A percentile compares a stretch with the other conserved stretches of the same genome.
Evolutionary conservation across 768 basidiomycete genomes (phyloP).

Genomic region (Leccinum longicurvipes): DNA sequence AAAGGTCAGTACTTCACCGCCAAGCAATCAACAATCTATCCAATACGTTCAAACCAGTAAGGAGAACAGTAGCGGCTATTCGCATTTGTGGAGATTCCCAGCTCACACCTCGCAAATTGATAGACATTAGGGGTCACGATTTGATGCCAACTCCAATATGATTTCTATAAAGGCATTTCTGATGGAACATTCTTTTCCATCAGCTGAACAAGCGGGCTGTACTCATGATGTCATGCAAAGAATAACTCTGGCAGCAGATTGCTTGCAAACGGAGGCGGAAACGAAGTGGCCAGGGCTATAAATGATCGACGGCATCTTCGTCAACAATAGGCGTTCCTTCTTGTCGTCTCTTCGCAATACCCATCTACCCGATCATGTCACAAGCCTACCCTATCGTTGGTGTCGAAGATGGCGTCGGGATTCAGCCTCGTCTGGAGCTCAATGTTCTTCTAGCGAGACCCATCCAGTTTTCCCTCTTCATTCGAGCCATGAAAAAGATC

Average conservation of each 20-base stretch:
- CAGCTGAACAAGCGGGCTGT: background rate
- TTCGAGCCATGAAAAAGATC: conserved; percentile 11
- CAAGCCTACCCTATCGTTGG: conserved; percentile 11
- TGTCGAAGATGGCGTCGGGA: background rate
- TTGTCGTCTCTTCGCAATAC: background rate
- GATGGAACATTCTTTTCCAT: background rate
- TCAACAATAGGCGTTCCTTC: background rate
- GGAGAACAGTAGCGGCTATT: too few relatives aligned
- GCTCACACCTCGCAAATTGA: background rate
- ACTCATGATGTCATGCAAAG: background rate
- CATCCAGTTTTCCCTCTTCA: conserved; percentile 19
- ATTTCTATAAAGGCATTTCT: background rate
- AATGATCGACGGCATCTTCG: background rate
- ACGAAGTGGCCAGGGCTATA: background rate
- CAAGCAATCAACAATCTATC: too few relatives aligned
- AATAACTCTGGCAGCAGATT: background rate
- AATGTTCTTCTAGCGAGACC: conserved; percentile 10
- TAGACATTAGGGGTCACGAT: background rate
- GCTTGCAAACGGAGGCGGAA: background rate
- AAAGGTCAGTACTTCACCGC: too few relatives aligned
- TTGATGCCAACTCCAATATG: background rate
- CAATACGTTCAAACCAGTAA: too few relatives aligned
- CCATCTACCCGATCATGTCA: conserved; percentile 7
- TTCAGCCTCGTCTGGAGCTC: conserved; percentile 16
- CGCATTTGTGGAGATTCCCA: too few relatives aligned